phyloP scores from a whole-genome alignment of 805 yeast species.

The Martiniozyma abietophila region DNA sequence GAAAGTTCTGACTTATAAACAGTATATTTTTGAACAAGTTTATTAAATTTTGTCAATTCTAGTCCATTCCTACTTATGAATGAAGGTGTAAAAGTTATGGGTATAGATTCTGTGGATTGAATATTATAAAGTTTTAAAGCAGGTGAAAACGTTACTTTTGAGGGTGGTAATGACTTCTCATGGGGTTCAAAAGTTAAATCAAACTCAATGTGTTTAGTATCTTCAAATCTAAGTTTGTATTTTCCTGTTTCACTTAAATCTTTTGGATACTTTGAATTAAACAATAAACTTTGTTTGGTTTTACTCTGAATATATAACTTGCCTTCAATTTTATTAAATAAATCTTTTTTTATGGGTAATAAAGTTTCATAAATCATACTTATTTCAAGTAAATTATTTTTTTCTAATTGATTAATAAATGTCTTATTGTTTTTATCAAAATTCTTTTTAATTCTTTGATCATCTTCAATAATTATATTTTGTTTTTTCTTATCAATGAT shows the following conservation, averaged over 20 bases:
- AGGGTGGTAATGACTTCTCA: constrained; percentile 8
- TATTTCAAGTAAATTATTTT: not conserved
- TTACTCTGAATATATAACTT: constrained; percentile 5
- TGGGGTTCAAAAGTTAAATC: constrained; percentile 7
- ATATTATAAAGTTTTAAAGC: constrained; percentile 12
- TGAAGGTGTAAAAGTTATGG: constrained; percentile 15
- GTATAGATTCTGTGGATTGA: constrained; percentile 15
- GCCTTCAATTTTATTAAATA: constrained; percentile 14
- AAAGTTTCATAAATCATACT: constrained; percentile 1
- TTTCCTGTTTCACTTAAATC: not conserved
- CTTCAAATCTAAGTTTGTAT: no score
- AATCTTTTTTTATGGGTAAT: constrained; percentile 9
- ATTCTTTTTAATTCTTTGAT: constrained; percentile 5
- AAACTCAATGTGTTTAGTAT: constrained; percentile 8
- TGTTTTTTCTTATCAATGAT: constrained; percentile 6
- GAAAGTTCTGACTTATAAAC: constrained; percentile 9
- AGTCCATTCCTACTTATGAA: constrained; percentile 9
- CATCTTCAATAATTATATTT: constrained; percentile 12
- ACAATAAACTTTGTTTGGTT: no score
- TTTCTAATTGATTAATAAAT: no score
- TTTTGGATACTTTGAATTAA: constrained; percentile 5
- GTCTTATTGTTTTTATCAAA: not conserved
- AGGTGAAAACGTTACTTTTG: constrained; percentile 11
- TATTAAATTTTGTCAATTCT: constrained; percentile 3
- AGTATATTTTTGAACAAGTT: constrained; percentile 8